Conservation (phyloP, 768 basidiomycete genomes). For the Filobasidium floriforme region DNA sequence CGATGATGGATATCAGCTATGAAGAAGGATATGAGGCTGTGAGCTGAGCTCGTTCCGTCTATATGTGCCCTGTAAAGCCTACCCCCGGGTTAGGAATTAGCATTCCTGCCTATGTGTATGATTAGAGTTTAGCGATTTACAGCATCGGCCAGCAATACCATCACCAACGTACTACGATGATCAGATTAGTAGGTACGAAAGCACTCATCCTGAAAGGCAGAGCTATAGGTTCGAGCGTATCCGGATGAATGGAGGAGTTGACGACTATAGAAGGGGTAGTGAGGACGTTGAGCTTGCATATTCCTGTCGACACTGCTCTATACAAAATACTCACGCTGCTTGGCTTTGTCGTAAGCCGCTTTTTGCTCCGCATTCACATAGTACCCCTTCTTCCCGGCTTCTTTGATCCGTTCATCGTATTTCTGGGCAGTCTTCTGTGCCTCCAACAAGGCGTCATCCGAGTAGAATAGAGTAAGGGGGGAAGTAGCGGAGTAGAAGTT, state of each 20-base stretch:
- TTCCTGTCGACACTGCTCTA: background rate
- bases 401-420: conserved; percentile 39
- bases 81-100: conserved; percentile 46
- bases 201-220: conserved; percentile 48
- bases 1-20: background rate
- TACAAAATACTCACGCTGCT: conserved; percentile 31
- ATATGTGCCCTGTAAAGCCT: background rate
- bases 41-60: background rate
- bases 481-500: conserved; percentile 44
- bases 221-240: conserved; percentile 46
- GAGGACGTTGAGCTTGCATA: background rate
- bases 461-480: conserved; percentile 40
- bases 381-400: conserved; percentile 32
- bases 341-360: conserved; percentile 32
- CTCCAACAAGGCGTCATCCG: conserved; percentile 29
- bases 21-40: background rate
- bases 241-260: conserved; percentile 42
- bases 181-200: conserved; percentile 48
- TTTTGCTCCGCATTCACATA: conserved; percentile 31
- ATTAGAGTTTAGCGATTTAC: conserved; percentile 8
- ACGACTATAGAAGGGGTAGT: too few relatives aligned
- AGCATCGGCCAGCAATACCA: conserved; percentile 6
- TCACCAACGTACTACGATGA: conserved; percentile 16
- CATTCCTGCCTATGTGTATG: conserved; percentile 45
- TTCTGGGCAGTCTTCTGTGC: conserved; percentile 36